Conservation (phyloP, 441 rosid species). For the Omphalea diandra region DNA sequence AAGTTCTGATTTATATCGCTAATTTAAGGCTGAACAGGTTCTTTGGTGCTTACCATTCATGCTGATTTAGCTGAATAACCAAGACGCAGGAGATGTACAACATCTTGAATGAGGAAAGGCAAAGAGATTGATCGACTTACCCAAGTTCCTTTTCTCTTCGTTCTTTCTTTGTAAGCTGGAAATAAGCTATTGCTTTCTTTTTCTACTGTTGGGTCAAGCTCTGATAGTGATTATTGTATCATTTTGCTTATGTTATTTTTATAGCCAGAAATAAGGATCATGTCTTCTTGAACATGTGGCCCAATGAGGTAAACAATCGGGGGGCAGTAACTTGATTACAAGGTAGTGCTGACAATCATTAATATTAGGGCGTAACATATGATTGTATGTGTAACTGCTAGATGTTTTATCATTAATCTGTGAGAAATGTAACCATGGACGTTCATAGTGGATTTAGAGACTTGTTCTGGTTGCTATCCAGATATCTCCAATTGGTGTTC, state of each 20-base stretch:
- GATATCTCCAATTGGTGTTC: too few species aligned
- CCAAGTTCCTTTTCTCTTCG: background rate
- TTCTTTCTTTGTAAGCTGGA: conserved; percentile 11
- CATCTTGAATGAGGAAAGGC: conserved; percentile 22
- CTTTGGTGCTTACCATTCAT: conserved; percentile 14
- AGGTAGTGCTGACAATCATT: background rate
- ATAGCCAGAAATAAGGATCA: background rate
- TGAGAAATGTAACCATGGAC: background rate
- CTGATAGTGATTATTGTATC: conserved; percentile 9
- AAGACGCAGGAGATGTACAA: conserved; percentile 2
- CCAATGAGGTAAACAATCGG: background rate
- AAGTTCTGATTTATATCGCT: conserved; percentile 26
- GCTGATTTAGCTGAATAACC: conserved; percentile 22
- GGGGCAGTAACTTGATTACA: background rate
- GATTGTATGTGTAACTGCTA: background rate
- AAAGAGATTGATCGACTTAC: conserved; percentile 8
- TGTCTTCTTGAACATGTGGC: background rate
- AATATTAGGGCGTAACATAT: background rate
- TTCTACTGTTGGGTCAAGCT: background rate
- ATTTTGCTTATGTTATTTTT: background rate
- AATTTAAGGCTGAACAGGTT: conserved; percentile 27
- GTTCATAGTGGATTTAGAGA: background rate
- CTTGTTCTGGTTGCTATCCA: too few species aligned
- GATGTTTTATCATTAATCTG: background rate
- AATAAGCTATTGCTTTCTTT: conserved; percentile 6